These are phyloP conservation scores for Dendrobium nobile DNA, from an alignment of 106 monocot genomes.

Conservation along the genomic window DNA sequence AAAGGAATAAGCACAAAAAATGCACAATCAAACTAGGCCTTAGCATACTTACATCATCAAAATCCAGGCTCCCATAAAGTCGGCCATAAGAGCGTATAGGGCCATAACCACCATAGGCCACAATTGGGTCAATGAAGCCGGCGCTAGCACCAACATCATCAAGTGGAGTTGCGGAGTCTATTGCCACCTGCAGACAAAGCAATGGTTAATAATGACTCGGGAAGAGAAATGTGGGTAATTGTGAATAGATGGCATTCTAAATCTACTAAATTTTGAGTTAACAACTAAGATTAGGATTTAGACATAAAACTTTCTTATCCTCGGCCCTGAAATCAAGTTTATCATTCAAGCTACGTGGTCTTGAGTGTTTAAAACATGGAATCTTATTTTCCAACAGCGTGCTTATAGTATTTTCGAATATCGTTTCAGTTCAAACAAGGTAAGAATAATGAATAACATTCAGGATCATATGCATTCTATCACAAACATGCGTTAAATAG, in stretches of 20 bases:
- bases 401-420: too few species aligned
- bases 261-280: too few species aligned
- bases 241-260: background rate
- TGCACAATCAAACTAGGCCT: background rate
- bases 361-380: too few species aligned
- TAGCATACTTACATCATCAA: slow-evolving; percentile 64
- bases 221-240: background rate
- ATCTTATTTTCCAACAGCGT: too few species aligned
- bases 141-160: slow-evolving; percentile 48
- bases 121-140: slow-evolving; percentile 30
- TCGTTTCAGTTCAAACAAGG: too few species aligned
- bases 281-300: too few species aligned
- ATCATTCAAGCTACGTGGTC: too few species aligned
- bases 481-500: too few species aligned
- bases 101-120: slow-evolving; percentile 49
- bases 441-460: too few species aligned
- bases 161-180: slow-evolving; percentile 91
- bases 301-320: too few species aligned
- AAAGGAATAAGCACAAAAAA: background rate
- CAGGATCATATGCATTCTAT: background rate
- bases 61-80: slow-evolving; percentile 72
- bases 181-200: slow-evolving; percentile 56
- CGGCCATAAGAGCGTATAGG: slow-evolving; percentile 66
- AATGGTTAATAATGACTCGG: background rate
- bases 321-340: too few species aligned